These are phyloP conservation scores for Monilinia aucupariae DNA, from an alignment of 2,329 filamentous ascomycete species.

Conservation along the genomic window DNA sequence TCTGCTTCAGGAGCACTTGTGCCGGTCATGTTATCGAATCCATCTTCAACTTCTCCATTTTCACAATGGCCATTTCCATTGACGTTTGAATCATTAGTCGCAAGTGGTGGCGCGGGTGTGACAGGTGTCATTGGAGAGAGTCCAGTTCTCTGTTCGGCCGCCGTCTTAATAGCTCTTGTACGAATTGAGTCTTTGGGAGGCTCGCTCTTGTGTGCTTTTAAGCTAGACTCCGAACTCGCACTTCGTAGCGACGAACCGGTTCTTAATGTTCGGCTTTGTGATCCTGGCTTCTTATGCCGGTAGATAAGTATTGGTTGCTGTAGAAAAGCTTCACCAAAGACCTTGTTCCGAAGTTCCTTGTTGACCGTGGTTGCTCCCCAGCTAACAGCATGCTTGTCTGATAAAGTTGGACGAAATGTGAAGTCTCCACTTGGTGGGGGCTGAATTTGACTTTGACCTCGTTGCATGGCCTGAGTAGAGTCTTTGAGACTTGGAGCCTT, in stretches of 20 bases:
- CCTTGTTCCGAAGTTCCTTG: constrained; percentile 58
- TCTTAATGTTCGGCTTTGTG: constrained; percentile 68
- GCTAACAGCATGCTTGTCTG: constrained; percentile 55
- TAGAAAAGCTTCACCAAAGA: constrained; percentile 86
- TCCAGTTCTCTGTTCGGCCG: constrained; percentile 25
- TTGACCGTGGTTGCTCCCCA: constrained; percentile 67
- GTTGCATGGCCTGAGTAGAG: constrained; percentile 34
- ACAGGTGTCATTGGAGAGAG: constrained; percentile 18
- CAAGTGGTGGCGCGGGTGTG: constrained; percentile 9
- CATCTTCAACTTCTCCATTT: constrained; percentile 35
- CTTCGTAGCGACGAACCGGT: constrained; percentile 38
- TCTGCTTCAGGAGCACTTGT: constrained; percentile 62
- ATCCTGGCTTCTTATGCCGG: constrained; percentile 61
- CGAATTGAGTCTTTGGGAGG: constrained; percentile 43
- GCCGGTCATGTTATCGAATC: constrained; percentile 44
- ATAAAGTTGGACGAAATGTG: constrained; percentile 41
- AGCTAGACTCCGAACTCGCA: constrained; percentile 34
- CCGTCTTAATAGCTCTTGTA: constrained; percentile 31
- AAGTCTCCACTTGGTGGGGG: constrained; percentile 20
- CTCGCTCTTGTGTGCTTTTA: constrained; percentile 25
- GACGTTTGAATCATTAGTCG: background rate
- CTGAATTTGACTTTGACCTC: constrained; percentile 24
- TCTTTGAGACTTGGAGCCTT: constrained; percentile 27
- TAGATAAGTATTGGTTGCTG: constrained; percentile 78
- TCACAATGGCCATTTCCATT: constrained; percentile 13